Conservation (phyloP, 2,329 filamentous ascomycete genomes). For the Xylariaceae sp. region DNA sequence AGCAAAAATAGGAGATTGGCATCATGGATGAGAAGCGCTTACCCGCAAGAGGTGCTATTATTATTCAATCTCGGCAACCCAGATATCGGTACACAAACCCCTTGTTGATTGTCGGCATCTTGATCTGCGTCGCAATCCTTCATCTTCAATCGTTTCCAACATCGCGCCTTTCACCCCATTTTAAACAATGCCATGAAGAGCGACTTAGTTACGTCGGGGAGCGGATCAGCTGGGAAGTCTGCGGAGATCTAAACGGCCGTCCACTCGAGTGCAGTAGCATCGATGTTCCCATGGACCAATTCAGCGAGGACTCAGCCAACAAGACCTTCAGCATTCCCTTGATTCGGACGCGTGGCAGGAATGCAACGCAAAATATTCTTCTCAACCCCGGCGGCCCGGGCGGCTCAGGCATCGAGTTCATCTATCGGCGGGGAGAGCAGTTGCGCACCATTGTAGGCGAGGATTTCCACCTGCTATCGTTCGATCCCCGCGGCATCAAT, state of each 20-base stretch:
- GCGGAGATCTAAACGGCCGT: constrained; percentile 42
- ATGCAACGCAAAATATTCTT: constrained; percentile 48
- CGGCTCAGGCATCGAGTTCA: constrained; percentile 43
- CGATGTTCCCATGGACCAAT: constrained; percentile 51
- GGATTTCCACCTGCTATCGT: constrained; percentile 49
- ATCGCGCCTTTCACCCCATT: background rate
- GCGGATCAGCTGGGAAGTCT: constrained; percentile 42
- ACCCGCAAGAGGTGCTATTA: background rate
- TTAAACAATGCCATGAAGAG: background rate
- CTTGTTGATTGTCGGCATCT: background rate
- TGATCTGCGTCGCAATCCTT: background rate
- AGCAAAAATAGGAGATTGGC: too few species aligned
- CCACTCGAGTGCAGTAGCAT: constrained; percentile 48
- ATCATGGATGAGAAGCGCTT: too few species aligned
- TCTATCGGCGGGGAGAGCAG: constrained; percentile 40
- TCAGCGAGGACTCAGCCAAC: constrained; percentile 37
- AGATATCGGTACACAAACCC: background rate
- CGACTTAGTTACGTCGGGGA: constrained; percentile 38
- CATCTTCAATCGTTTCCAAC: background rate
- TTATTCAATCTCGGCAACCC: background rate
- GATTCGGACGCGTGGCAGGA: constrained; percentile 46
- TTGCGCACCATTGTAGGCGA: constrained; percentile 46
- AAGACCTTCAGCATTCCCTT: constrained; percentile 49
- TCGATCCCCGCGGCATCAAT: constrained; percentile 52
- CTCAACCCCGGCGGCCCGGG: constrained; percentile 54